Conservation (phyloP, 1,284 basidiomycete species). For the Chalciporus sp. region DNA sequence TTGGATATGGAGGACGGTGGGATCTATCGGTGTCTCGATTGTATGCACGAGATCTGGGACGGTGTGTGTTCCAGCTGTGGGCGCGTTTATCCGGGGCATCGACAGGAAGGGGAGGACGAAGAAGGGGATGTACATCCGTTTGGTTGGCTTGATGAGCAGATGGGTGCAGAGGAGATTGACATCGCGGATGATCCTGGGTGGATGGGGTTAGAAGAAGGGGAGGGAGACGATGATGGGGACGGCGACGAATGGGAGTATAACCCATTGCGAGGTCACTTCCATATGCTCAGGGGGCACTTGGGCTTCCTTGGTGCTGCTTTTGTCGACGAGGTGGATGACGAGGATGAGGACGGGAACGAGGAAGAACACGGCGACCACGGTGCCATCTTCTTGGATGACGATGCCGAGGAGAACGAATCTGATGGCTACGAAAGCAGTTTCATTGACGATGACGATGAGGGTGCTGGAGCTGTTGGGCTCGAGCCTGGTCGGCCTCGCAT, state of each 20-base stretch:
- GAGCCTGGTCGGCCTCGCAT: conserved; percentile 22
- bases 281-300: conserved; percentile 17
- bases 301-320: conserved; percentile 20
- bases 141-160: conserved; percentile 40
- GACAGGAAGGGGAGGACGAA: conserved; percentile 36
- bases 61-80: conserved; percentile 63
- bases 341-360: conserved; percentile 27
- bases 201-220: conserved; percentile 42
- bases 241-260: conserved; percentile 22
- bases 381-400: conserved; percentile 27
- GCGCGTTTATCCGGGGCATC: conserved; percentile 57
- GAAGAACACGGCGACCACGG: conserved; percentile 8
- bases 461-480: not conserved
- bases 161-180: conserved; percentile 34
- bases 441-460: conserved; percentile 46
- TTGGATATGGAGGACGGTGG: conserved; percentile 71
- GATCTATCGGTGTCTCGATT: conserved; percentile 72
- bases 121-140: conserved; percentile 41
- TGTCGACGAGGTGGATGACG: conserved; percentile 32
- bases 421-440: conserved; percentile 51
- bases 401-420: conserved; percentile 30
- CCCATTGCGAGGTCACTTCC: conserved; percentile 23
- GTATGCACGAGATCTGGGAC: conserved; percentile 73
- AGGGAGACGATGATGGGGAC: conserved; percentile 31
- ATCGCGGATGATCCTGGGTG: conserved; percentile 37